Percentiles rank a stretch among this genome's conserved stretches.
Evolutionary conservation across 176 grass and related monocot species (phyloP).

Genomic region (Musa schizocarpa): DNA sequence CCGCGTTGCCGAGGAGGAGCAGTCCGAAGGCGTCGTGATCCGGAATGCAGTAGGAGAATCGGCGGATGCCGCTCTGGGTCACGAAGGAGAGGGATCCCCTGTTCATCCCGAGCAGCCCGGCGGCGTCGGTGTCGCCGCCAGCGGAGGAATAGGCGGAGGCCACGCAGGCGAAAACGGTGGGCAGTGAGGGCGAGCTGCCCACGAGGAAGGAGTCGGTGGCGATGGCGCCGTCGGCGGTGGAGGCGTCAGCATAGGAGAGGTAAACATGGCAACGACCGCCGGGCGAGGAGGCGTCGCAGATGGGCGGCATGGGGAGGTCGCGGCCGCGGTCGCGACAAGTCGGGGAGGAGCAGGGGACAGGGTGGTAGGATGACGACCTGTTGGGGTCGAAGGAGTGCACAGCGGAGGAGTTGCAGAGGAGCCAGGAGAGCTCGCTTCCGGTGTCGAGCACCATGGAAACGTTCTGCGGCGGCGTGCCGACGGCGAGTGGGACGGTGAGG

Average conservation of each 20-base stretch:
- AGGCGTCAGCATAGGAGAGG: conserved; percentile 67
- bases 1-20: conserved; percentile 53
- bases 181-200: conserved; percentile 17
- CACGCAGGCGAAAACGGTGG: conserved; percentile 67
- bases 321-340: conserved; percentile 41
- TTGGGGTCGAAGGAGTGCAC: conserved; percentile 25
- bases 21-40: conserved; percentile 37
- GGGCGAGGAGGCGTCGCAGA: conserved; percentile 31
- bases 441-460: conserved; percentile 82
- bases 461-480: conserved; percentile 63
- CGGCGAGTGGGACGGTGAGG: conserved; percentile 46
- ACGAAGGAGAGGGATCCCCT: conserved; percentile 71
- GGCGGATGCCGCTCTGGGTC: conserved; percentile 47
- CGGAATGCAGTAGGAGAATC: conserved; percentile 75
- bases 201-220: conserved; percentile 51
- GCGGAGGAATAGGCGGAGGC: conserved; percentile 36
- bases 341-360: conserved; percentile 38
- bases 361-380: conserved; percentile 37
- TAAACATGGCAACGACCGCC: conserved; percentile 48
- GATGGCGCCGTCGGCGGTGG: conserved; percentile 47
- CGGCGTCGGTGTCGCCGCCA: conserved; percentile 8
- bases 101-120: conserved; percentile 75
- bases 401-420: background rate
- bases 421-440: conserved; percentile 40
- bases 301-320: conserved; percentile 53